Percentiles rank a stretch among this genome's conserved stretches.
phyloP scores from a whole-genome alignment of 2,329 filamentous ascomycete species.

The Triangularia setosa region DNA sequence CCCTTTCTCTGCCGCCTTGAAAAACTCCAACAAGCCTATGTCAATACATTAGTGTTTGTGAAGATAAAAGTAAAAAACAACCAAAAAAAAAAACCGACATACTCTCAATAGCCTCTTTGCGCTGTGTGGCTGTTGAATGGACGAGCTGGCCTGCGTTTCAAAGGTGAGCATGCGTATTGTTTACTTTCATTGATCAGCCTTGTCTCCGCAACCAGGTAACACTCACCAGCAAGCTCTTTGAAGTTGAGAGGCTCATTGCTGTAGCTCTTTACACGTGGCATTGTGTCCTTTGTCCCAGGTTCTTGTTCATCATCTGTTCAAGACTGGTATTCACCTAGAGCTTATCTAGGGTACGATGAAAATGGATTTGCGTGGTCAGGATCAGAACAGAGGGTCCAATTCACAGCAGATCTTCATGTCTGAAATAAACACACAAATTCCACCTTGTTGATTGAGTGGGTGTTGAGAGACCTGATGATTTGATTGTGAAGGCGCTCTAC shows the following conservation, averaged over 20 bases:
- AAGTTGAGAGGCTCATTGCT: conserved; percentile 21
- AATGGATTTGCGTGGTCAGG: not conserved
- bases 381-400: not conserved
- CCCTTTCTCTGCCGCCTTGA: conserved; percentile 21
- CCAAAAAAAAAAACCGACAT: conserved; percentile 9
- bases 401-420: not conserved
- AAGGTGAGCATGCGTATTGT: conserved; percentile 7
- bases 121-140: conserved; percentile 12
- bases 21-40: conserved; percentile 24
- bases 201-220: not conserved
- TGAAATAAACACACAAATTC: not conserved
- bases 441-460: not conserved
- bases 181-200: not conserved
- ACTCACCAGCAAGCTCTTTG: conserved; percentile 23
- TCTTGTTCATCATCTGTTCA: not conserved
- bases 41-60: not conserved
- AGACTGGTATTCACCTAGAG: not conserved
- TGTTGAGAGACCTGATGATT: not conserved
- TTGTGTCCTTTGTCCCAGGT: conserved; percentile 4
- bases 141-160: conserved; percentile 17
- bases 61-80: not conserved
- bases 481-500: not conserved
- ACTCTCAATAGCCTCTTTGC: conserved; percentile 25
- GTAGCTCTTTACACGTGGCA: conserved; percentile 17
- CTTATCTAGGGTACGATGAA: not conserved